Percentiles rank a stretch among this genome's conserved stretches.
Conservation (phyloP, 495 filamentous ascomycete genomes). For the Penicillium coffeae region DNA sequence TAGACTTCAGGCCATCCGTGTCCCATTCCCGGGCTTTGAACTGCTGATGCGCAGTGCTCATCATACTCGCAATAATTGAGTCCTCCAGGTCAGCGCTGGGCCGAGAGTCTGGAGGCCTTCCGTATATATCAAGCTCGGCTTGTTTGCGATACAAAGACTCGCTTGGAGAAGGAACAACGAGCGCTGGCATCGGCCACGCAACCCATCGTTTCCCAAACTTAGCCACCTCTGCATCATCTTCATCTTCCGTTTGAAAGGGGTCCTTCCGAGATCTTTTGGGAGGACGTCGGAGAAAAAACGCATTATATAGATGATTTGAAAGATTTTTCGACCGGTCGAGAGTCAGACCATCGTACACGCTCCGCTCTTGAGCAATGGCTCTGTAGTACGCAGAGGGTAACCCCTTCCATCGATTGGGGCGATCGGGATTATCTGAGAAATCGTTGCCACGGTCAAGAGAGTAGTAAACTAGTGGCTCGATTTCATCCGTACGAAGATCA, state of each 20-base stretch:
- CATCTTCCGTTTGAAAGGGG: conserved; percentile 19
- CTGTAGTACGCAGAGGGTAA: conserved; percentile 54
- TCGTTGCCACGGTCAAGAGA: conserved; percentile 22
- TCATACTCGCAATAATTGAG: conserved; percentile 56
- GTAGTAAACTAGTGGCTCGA: conserved; percentile 6
- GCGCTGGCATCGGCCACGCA: conserved; percentile 68
- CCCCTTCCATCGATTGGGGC: conserved; percentile 54
- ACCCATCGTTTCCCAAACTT: conserved; percentile 59
- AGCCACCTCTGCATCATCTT: conserved; percentile 14
- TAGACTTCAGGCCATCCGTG: not conserved
- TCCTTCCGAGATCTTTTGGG: conserved; percentile 25
- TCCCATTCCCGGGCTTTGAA: conserved; percentile 44
- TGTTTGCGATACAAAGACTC: conserved; percentile 41
- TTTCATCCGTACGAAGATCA: not conserved
- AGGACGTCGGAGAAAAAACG: conserved; percentile 55
- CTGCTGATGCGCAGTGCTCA: conserved; percentile 60
- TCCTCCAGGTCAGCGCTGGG: conserved; percentile 63
- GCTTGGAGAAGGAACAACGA: conserved; percentile 55
- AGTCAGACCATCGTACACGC: conserved; percentile 54
- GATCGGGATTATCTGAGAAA: conserved; percentile 24
- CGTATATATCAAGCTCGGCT: conserved; percentile 45
- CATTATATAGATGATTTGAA: conserved; percentile 73
- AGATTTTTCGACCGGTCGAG: conserved; percentile 57
- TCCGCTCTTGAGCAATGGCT: conserved; percentile 56
- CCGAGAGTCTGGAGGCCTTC: conserved; percentile 34